Conservation (phyloP, 192 early-diverging fungal genomes). For the Pecoramyces ruminantium region DNA sequence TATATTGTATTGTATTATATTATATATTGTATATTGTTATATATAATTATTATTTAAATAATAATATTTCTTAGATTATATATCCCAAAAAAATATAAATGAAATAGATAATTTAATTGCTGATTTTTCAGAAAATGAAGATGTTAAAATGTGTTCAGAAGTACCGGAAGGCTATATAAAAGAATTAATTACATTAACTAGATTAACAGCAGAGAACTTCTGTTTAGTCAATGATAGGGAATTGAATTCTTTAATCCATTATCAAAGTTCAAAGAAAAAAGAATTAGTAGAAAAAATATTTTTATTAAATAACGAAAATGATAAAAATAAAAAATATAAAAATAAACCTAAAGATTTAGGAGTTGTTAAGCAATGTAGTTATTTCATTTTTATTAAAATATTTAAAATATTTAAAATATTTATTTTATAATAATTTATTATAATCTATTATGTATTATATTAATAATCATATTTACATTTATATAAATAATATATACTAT, state of each 20-base stretch:
- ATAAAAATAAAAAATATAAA: neutral
- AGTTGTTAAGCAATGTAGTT: neutral
- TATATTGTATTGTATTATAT: too few relatives aligned
- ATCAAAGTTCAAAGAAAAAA: neutral
- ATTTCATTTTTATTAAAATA: too few relatives aligned
- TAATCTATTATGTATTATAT: too few relatives aligned
- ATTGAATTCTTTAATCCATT: neutral
- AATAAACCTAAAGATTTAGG: neutral
- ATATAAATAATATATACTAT: too few relatives aligned
- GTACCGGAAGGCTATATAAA: neutral
- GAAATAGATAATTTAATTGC: neutral
- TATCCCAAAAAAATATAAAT: neutral
- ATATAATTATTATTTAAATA: too few relatives aligned
- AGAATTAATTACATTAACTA: neutral
- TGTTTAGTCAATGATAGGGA: neutral
- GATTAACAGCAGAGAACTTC: neutral
- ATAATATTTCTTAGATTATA: too few relatives aligned
- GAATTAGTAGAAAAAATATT: neutral
- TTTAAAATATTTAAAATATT: too few relatives aligned
- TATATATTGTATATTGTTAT: too few relatives aligned
- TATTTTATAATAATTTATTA: too few relatives aligned
- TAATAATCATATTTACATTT: too few relatives aligned
- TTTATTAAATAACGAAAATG: neutral
- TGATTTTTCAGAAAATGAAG: neutral
- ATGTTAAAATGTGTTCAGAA: neutral